phyloP scores from a whole-genome alignment of 768 basidiomycete species.

The Xerocomellus intermedius region DNA sequence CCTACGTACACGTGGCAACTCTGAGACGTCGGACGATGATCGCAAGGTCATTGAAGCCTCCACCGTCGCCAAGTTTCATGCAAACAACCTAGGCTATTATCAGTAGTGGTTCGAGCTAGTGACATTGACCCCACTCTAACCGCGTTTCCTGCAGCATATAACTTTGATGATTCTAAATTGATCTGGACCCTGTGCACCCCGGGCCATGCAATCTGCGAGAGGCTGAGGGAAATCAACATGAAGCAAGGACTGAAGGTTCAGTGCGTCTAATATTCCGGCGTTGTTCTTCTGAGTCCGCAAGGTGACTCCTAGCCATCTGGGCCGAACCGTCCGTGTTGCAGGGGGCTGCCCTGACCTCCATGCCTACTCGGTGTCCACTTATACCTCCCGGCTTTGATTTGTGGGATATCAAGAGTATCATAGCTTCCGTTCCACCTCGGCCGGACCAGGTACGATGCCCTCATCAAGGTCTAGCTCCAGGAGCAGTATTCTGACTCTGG shows the following conservation, averaged over 20 bases:
- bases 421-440: conserved; percentile 53
- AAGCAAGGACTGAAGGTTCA: conserved; percentile 60
- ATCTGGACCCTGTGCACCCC: conserved; percentile 54
- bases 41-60: too few relatives aligned
- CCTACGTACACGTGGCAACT: too few relatives aligned
- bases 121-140: background rate
- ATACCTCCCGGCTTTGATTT: conserved; percentile 68
- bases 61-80: background rate
- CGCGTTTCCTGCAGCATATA: conserved; percentile 6
- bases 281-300: background rate
- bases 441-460: conserved; percentile 41
- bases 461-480: background rate
- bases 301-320: background rate
- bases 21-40: background rate
- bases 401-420: conserved; percentile 62
- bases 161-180: conserved; percentile 39
- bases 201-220: conserved; percentile 47
- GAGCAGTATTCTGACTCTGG: conserved; percentile 28
- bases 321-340: conserved; percentile 27
- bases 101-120: too few relatives aligned
- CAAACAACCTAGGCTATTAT: too few relatives aligned
- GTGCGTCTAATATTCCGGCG: conserved; percentile 26
- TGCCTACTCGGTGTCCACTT: conserved; percentile 63
- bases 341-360: conserved; percentile 67
- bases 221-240: conserved; percentile 56